Evolutionary conservation across 768 basidiomycete species (phyloP).

Genomic region (Collybiopsis luxurians): DNA sequence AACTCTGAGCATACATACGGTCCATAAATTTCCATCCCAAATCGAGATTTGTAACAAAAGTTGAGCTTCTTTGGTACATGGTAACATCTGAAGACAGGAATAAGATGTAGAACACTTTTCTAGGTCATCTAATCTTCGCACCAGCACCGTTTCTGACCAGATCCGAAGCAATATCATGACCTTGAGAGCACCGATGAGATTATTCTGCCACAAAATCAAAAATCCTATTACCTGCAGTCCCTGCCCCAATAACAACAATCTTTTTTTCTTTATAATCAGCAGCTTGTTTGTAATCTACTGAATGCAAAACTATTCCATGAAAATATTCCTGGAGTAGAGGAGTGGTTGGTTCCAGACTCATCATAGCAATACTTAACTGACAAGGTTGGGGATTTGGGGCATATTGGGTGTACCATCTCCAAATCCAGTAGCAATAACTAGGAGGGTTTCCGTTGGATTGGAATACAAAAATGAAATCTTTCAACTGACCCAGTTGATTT

Average conservation of each 20-base stretch:
- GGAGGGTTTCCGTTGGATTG: neutral
- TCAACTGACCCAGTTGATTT: slow-evolving; percentile 22
- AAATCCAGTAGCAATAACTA: slow-evolving; percentile 45
- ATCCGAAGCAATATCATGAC: slow-evolving; percentile 3
- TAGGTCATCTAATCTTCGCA: too few relatives aligned
- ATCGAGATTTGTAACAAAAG: slow-evolving; percentile 47
- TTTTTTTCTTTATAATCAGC: slow-evolving; percentile 42
- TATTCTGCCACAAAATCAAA: neutral
- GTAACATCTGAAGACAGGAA: slow-evolving; percentile 32
- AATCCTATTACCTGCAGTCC: slow-evolving; percentile 28
- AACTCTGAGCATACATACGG: slow-evolving; percentile 13
- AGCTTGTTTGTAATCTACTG: slow-evolving; percentile 11
- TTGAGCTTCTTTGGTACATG: slow-evolving; percentile 50
- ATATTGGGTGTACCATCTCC: slow-evolving; percentile 38
- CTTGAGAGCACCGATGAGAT: neutral
- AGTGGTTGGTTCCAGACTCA: neutral
- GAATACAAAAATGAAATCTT: neutral
- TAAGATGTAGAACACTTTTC: too few relatives aligned
- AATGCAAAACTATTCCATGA: neutral
- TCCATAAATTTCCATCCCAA: slow-evolving; percentile 12
- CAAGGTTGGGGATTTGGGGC: slow-evolving; percentile 22
- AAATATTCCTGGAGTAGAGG: neutral
- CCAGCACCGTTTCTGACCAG: neutral
- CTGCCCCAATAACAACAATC: slow-evolving; percentile 48
- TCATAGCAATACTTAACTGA: neutral